A percentile compares a stretch with the other conserved stretches of the same genome.
These are phyloP conservation scores for Austroboletus festivus DNA, from an alignment of 768 basidiomycete genomes.

Conservation along the genomic window DNA sequence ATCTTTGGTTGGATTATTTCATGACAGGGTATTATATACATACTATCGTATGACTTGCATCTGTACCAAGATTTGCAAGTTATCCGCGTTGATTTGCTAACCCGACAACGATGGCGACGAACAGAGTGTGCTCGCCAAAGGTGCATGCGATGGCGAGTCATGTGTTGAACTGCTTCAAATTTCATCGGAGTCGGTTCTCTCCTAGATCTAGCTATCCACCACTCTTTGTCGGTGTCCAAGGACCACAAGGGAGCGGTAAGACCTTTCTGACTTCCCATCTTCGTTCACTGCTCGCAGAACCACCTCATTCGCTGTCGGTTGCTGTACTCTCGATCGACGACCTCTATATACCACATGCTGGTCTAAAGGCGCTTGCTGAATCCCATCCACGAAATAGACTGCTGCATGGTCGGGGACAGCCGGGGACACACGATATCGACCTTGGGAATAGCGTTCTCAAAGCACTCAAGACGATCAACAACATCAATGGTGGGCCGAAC, in stretches of 20 bases:
- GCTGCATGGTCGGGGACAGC: slow-evolving; percentile 82
- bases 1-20: not conserved
- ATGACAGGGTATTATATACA: not conserved
- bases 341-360: slow-evolving; percentile 75
- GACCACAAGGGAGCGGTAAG: slow-evolving; percentile 94
- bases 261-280: slow-evolving; percentile 70
- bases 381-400: slow-evolving; percentile 54
- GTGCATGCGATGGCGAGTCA: slow-evolving; percentile 39
- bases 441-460: slow-evolving; percentile 57
- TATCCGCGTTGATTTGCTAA: too few relatives aligned
- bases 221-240: slow-evolving; percentile 84
- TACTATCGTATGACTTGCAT: slow-evolving; percentile 12
- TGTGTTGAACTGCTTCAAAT: slow-evolving; percentile 35
- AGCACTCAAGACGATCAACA: slow-evolving; percentile 45
- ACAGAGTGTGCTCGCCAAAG: slow-evolving; percentile 26
- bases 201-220: slow-evolving; percentile 38
- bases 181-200: slow-evolving; percentile 26
- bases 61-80: too few relatives aligned
- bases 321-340: slow-evolving; percentile 79
- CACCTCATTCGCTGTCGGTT: slow-evolving; percentile 51
- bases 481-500: not conserved
- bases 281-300: slow-evolving; percentile 37
- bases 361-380: slow-evolving; percentile 52
- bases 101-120: slow-evolving; percentile 14
- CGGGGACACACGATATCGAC: slow-evolving; percentile 84